Evolutionary conservation across 2,329 filamentous ascomycete genomes (phyloP).

Genomic region (Penicillium oxalicum): DNA sequence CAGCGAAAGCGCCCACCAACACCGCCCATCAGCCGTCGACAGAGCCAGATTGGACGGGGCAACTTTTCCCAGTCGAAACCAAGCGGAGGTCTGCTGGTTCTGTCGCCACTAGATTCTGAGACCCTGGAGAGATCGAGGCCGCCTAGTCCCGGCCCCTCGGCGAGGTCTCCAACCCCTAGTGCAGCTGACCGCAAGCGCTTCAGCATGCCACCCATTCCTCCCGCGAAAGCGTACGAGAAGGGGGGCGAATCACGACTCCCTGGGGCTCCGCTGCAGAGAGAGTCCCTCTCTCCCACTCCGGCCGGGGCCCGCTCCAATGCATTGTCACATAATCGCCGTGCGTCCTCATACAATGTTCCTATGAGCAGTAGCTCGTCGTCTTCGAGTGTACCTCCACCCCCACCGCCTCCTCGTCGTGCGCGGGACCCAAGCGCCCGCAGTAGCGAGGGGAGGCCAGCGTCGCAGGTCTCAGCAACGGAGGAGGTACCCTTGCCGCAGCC

Average conservation of each 20-base stretch:
- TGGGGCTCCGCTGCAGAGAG: slow-evolving; percentile 12
- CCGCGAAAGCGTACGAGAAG: neutral
- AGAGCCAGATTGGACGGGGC: slow-evolving; percentile 40
- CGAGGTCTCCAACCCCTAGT: slow-evolving; percentile 8
- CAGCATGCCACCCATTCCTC: slow-evolving; percentile 18
- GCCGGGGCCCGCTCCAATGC: slow-evolving; percentile 16
- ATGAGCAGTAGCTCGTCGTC: slow-evolving; percentile 21
- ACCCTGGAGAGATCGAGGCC: slow-evolving; percentile 27
- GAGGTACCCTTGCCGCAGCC: slow-evolving; percentile 29
- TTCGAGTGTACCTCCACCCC: slow-evolving; percentile 34
- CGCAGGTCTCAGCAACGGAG: slow-evolving; percentile 19
- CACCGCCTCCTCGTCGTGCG: slow-evolving; percentile 44
- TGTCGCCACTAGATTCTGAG: slow-evolving; percentile 44
- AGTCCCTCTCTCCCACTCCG: slow-evolving; percentile 10
- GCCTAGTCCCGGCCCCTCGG: slow-evolving; percentile 25
- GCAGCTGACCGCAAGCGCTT: slow-evolving; percentile 16
- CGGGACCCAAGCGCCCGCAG: slow-evolving; percentile 40
- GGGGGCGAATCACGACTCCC: slow-evolving; percentile 6
- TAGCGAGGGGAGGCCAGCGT: slow-evolving; percentile 21
- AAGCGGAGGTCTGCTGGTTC: slow-evolving; percentile 27
- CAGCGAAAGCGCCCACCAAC: slow-evolving; percentile 42
- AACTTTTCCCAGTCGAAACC: slow-evolving; percentile 32
- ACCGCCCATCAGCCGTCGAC: slow-evolving; percentile 45
- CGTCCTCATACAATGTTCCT: slow-evolving; percentile 21
- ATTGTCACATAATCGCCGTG: slow-evolving; percentile 26